phyloP scores from a whole-genome alignment of 2,329 filamentous ascomycete genomes.

The Trichophyton simii region DNA sequence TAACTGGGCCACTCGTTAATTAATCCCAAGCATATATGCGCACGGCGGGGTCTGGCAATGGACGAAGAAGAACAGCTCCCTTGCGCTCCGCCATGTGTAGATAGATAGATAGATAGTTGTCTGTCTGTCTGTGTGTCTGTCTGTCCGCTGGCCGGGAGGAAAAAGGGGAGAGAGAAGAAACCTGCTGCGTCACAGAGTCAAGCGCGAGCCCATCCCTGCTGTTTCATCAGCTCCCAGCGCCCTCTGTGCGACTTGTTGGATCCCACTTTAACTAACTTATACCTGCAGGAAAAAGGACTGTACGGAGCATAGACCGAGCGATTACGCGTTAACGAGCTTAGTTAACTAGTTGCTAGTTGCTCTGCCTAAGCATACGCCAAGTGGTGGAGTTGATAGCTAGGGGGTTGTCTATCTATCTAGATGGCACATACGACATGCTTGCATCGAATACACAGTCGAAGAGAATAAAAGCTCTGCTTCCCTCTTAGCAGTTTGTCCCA shows the following conservation, averaged over 20 bases:
- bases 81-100: neutral
- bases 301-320: neutral
- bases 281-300: neutral
- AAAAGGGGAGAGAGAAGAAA: neutral
- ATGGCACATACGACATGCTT: too few relatives aligned
- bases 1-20: neutral
- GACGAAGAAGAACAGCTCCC: neutral
- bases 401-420: neutral
- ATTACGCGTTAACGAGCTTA: neutral
- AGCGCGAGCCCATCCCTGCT: neutral
- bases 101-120: neutral
- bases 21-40: neutral
- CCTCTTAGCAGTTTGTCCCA: too few relatives aligned
- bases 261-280: neutral
- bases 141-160: neutral
- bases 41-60: neutral
- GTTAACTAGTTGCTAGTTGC: neutral
- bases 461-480: too few relatives aligned
- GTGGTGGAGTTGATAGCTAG: neutral
- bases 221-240: neutral
- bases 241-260: neutral
- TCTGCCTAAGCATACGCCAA: constrained; percentile 1
- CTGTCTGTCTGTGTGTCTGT: neutral
- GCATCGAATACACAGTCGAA: too few relatives aligned
- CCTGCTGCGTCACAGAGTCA: neutral